These are phyloP conservation scores for Saccharomyces hybrid DNA, from an alignment of 1,139 yeast species.

Conservation along the genomic window DNA sequence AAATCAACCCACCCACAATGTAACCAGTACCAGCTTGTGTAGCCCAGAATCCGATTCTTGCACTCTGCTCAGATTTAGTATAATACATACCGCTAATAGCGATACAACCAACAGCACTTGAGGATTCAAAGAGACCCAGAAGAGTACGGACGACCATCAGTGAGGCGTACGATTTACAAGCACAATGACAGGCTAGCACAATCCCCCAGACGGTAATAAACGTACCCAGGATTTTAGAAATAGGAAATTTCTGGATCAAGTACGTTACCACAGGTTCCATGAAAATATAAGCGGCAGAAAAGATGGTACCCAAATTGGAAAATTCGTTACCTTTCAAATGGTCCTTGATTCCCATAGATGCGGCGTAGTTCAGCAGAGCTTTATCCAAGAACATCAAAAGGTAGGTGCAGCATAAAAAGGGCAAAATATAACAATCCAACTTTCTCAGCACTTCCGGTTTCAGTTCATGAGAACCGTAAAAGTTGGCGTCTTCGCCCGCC, in stretches of 20 bases:
- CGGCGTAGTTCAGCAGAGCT: constrained; percentile 42
- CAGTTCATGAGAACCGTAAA: constrained; percentile 24
- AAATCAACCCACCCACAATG: constrained; percentile 47
- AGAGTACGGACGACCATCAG: constrained; percentile 44
- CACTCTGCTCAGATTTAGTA: constrained; percentile 44
- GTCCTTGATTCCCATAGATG: constrained; percentile 45
- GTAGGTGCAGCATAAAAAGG: constrained; percentile 42
- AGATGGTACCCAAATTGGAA: constrained; percentile 55
- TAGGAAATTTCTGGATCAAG: constrained; percentile 46
- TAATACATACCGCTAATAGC: constrained; percentile 52
- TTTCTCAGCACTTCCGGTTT: constrained; percentile 32
- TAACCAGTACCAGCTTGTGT: constrained; percentile 44
- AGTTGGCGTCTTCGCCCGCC: constrained; percentile 9
- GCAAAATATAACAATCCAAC: constrained; percentile 39
- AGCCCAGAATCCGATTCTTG: constrained; percentile 45
- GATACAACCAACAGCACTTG: constrained; percentile 53
- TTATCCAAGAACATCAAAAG: constrained; percentile 45
- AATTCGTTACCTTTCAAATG: constrained; percentile 38
- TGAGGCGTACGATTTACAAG: constrained; percentile 42
- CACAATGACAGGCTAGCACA: constrained; percentile 44
- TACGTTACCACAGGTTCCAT: constrained; percentile 50
- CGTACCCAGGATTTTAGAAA: constrained; percentile 44
- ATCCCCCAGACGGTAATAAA: constrained; percentile 47
- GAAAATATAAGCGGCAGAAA: constrained; percentile 45
- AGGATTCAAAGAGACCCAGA: constrained; percentile 50